A percentile compares a stretch with the other conserved stretches of the same genome.
These are phyloP conservation scores for Clavariopsis aquatica DNA, from an alignment of 495 filamentous ascomycete species.

Conservation along the genomic window DNA sequence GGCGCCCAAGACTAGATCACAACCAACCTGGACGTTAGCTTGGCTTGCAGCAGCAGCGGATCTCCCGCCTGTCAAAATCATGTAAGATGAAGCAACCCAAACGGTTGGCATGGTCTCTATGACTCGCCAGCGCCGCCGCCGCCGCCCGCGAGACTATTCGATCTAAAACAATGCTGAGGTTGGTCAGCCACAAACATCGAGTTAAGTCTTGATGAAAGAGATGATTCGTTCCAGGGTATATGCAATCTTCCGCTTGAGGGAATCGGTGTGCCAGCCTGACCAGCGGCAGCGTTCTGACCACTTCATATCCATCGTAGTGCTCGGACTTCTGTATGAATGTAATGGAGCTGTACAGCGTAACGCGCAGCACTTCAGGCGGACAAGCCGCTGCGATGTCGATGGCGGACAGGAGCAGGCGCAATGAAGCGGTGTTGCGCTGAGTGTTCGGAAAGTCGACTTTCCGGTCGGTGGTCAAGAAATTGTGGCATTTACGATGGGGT, in stretches of 20 bases:
- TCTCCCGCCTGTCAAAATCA: constrained; percentile 18
- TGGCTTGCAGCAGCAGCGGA: constrained; percentile 4
- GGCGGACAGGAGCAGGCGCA: not conserved
- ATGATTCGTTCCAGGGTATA: not conserved
- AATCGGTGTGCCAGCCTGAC: not conserved
- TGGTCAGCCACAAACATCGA: not conserved
- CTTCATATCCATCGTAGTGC: not conserved
- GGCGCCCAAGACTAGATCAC: not conserved
- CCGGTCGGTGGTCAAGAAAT: not conserved
- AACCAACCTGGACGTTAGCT: not conserved
- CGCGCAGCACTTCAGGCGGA: constrained; percentile 4
- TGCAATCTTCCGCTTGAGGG: not conserved
- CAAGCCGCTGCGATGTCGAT: not conserved
- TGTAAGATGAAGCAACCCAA: constrained; percentile 23
- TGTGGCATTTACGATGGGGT: not conserved
- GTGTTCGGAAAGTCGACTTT: constrained; percentile 1
- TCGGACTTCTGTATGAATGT: not conserved
- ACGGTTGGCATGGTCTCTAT: constrained; percentile 9
- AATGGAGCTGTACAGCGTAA: not conserved
- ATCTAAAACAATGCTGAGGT: constrained; percentile 8
- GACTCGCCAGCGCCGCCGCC: constrained; percentile 13
- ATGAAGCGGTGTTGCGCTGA: not conserved
- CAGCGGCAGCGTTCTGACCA: not conserved
- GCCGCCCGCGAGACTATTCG: constrained; percentile 6
- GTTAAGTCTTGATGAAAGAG: not conserved